Conservation (phyloP, 441 rosid genomes). For the Euphorbia celastroides region DNA sequence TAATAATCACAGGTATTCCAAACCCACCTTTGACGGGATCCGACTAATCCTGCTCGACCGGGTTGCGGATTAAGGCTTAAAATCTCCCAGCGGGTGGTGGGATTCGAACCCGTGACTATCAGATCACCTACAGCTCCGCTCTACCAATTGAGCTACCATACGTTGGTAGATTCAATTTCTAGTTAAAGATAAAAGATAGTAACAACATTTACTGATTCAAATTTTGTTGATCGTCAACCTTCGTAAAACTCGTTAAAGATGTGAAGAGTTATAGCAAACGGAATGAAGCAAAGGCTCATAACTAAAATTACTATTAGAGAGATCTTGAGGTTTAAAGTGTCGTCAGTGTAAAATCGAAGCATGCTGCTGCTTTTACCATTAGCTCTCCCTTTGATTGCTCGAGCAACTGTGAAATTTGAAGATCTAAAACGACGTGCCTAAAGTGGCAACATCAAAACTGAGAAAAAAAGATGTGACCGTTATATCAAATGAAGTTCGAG, state of each 20-base stretch:
- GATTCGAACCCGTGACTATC: no score
- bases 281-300: slow-evolving; percentile 91
- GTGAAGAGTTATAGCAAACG: slow-evolving; percentile 80
- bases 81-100: no score
- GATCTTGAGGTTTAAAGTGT: slow-evolving; percentile 82
- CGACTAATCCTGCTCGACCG: no score
- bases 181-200: slow-evolving; percentile 14
- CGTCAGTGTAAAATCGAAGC: slow-evolving; percentile 93
- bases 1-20: no score
- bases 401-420: slow-evolving; percentile 23
- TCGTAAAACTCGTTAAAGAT: slow-evolving; percentile 79
- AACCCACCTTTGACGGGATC: no score
- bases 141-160: no score
- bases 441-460: slow-evolving; percentile 72
- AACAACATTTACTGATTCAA: not conserved
- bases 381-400: slow-evolving; percentile 13
- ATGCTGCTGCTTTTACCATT: slow-evolving; percentile 45
- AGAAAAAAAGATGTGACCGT: no score
- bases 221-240: slow-evolving; percentile 33
- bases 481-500: no score
- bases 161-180: slow-evolving; percentile 16
- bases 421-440: slow-evolving; percentile 55
- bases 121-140: no score
- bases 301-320: slow-evolving; percentile 87
- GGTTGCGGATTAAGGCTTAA: no score